Conservation (phyloP, 768 basidiomycete species). For the Harrya chromipes region DNA sequence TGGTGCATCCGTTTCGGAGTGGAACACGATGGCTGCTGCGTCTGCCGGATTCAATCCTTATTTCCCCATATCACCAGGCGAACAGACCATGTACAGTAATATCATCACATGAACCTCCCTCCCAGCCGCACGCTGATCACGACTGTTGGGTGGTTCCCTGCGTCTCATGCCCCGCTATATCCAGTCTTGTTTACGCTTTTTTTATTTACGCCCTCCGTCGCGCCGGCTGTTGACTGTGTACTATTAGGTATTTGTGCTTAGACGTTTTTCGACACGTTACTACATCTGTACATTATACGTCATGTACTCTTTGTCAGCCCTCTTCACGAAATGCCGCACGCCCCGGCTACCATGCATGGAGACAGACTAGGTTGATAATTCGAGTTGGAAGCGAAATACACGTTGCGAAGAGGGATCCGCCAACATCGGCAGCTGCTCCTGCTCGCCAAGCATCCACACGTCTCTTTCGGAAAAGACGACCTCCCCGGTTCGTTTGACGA, state of each 20-base stretch:
- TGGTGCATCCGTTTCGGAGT: constrained; percentile 55
- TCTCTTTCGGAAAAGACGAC: constrained; percentile 73
- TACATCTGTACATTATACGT: constrained; percentile 31
- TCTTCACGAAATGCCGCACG: constrained; percentile 9
- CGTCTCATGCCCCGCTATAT: constrained; percentile 1
- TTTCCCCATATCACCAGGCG: constrained; percentile 56
- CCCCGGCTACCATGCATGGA: constrained; percentile 18
- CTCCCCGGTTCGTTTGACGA: constrained; percentile 57
- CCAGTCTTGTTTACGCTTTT: constrained; percentile 10
- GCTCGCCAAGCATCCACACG: constrained; percentile 47
- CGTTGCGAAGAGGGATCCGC: constrained; percentile 46
- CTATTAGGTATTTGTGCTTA: constrained; percentile 25
- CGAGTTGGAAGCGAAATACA: constrained; percentile 47
- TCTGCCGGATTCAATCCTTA: constrained; percentile 64
- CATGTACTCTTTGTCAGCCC: constrained; percentile 28
- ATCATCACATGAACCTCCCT: constrained; percentile 46
- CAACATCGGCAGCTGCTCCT: constrained; percentile 36
- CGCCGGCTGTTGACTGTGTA: constrained; percentile 33
- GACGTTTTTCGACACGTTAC: constrained; percentile 23
- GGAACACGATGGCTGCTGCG: constrained; percentile 51
- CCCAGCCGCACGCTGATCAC: no score
- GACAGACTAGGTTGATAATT: constrained; percentile 22
- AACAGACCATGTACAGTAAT: constrained; percentile 54
- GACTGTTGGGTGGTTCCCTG: not conserved
- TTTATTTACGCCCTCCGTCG: constrained; percentile 22